Evolutionary conservation across 2,329 filamentous ascomycete species (phyloP), one percentile per base, ranked within the genome.

Genomic region (Ustulina deusta): DNA sequence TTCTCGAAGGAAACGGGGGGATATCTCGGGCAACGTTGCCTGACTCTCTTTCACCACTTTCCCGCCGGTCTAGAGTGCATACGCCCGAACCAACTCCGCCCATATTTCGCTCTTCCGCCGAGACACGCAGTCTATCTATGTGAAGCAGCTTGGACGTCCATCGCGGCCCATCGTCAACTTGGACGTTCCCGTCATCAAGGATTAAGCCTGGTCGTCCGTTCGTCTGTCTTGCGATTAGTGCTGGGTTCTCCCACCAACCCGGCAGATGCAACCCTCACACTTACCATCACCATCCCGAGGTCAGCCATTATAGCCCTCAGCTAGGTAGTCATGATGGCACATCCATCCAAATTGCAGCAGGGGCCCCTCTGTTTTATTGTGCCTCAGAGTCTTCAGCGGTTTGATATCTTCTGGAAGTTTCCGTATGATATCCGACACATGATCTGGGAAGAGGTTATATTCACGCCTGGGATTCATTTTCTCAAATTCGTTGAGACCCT

Each of bases 391-490:
- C 68, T 75, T 2, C 71, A 74, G 44, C 71, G 58, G n/a, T 77
- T 77, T 54, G 55, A 63, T 40, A 54, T 67, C 11, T 78, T 77
- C 63, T n/a, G 49, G 46, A 51, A 65, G 11, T 65, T 78, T 34
- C 76, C 76, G 3, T 76, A 74, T 32, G 76, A 78, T 44, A 71
- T 77, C 40, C 76, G 76, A 15, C 61, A 73, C 34, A 69, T 74
- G 63, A 74, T 78, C 32, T 77, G 76, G 76, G 63, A 74, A 52
- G 48, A 72, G 2, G 62, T 69, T 40, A 74, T 78, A 17, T 74
- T 72, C 38, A 73, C 69, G 0, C 72, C 74, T 5, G 76, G 76
- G 4, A 77, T 78, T n/a, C 76, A 78, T 68, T 78, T 78, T 48
- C 74, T 78, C 36, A 76, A 76, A 57, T 71, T 77, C 34, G 74